Evolutionary conservation across 805 yeast genomes (phyloP).

Genomic region (Monosporozyma solicola): DNA sequence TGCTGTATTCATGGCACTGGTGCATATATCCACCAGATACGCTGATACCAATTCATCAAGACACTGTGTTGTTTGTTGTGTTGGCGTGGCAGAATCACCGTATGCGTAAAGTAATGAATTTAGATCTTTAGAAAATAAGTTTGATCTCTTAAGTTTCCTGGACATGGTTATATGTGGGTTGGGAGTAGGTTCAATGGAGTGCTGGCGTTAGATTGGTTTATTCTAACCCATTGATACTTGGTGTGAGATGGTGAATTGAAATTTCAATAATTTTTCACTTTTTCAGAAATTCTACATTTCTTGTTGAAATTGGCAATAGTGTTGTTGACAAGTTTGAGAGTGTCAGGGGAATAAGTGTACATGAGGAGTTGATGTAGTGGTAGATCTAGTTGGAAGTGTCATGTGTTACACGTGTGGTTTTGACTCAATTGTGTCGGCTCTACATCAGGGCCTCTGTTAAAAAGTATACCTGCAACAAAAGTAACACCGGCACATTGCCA

Average conservation of each 20-base stretch:
- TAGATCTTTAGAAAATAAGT: conserved; percentile 41
- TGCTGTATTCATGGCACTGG: conserved; percentile 44
- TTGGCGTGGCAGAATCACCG: conserved; percentile 64
- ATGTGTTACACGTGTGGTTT: no score
- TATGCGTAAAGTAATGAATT: conserved; percentile 57
- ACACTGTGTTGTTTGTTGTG: conserved; percentile 54
- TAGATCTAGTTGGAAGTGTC: no score
- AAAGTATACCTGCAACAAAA: no score
- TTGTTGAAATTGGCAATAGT: not conserved
- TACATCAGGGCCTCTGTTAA: no score
- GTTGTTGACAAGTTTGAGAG: no score
- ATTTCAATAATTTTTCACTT: not conserved
- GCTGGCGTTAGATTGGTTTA: no score
- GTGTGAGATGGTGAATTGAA: not conserved
- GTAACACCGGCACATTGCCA: no score
- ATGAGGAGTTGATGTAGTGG: no score
- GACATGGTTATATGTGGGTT: conserved; percentile 17
- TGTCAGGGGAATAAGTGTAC: no score
- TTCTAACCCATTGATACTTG: no score
- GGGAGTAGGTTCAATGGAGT: not conserved
- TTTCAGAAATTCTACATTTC: not conserved
- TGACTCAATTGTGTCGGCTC: no score
- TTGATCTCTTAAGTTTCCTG: conserved; percentile 34
- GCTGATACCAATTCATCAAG: conserved; percentile 60
- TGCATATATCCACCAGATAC: conserved; percentile 53